Evolutionary conservation across 768 basidiomycete species (phyloP), one percentile per base, ranked within the genome.

Genomic region (Leucocoprinus sp.): DNA sequence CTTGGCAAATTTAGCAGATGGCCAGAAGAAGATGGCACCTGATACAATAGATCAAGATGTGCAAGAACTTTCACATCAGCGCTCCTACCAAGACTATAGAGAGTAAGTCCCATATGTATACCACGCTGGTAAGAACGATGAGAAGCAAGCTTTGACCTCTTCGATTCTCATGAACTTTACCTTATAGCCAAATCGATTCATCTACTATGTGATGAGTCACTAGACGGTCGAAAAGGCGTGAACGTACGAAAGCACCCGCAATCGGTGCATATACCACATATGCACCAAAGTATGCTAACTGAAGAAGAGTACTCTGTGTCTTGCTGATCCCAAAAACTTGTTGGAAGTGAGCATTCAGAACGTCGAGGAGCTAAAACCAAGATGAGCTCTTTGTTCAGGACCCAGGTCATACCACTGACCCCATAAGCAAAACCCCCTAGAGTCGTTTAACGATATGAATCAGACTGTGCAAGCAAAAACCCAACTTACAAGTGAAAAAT

Each of bases 21-120:
- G 82, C 84, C 84, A 86, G 68, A 85, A 87, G 60, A 84, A 79
- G 50, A 87, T 70, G 18, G 84, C 84, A 39, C 85, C 84, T 64
- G 61, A 26, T 37, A 49, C 38, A 8, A 31, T 48, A 12, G 48
- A 41, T 3, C 9, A 27, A 29, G 9, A 9, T 5, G 41, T 19
- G 21, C 15, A 21, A 33, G 36, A 26, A 19, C 26, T 17, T 36
- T 17, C 35, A 22, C 31, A 37, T 27, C 27, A 18, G 36, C 11
- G 40, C 31, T 33, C 61, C 33, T 55, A 71, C 74, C 76, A 23
- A 77, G 63, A 9, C 79, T 79, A 53, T 81, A 82, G 5, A 80
- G 58, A 7, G 66, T 62, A 34, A 82, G 66, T 6, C 80, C 80
- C 22, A 82, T 55, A 55, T 82, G 78, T 46, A 82, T 81, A 6